Evolutionary conservation across 2,329 filamentous ascomycete genomes (phyloP).

Genomic region (Neurospora sp.): DNA sequence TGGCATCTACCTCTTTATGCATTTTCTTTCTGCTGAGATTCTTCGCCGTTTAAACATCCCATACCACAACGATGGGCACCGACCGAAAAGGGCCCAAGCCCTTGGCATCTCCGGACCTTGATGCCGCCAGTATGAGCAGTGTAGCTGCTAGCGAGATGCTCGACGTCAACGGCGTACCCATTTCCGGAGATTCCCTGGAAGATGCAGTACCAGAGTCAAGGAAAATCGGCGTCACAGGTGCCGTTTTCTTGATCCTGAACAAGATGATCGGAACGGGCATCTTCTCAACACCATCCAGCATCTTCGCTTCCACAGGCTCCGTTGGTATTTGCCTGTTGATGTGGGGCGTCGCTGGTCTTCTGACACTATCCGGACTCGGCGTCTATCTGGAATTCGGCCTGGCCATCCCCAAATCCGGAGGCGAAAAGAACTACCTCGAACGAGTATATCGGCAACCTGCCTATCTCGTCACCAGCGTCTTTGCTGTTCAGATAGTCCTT

Average conservation of each 20-base stretch:
- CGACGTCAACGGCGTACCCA: constrained; percentile 1
- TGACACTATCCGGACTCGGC: constrained; percentile 48
- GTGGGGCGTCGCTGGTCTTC: constrained; percentile 27
- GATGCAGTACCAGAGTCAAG: constrained; percentile 30
- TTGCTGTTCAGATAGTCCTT: constrained; percentile 51
- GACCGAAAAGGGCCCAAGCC: neutral
- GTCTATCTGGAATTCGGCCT: constrained; percentile 57
- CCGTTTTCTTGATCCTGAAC: constrained; percentile 45
- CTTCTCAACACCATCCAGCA: constrained; percentile 44
- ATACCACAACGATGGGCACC: neutral
- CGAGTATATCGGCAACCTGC: constrained; percentile 48
- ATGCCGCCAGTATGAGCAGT: neutral
- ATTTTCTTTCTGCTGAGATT: too few species aligned
- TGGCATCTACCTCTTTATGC: neutral
- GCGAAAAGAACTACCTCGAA: constrained; percentile 58
- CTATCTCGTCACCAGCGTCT: constrained; percentile 47
- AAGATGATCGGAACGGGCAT: constrained; percentile 51
- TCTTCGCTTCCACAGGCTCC: constrained; percentile 43
- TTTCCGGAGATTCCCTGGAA: constrained; percentile 7
- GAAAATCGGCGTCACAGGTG: constrained; percentile 42
- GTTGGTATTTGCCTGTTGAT: constrained; percentile 35
- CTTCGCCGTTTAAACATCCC: neutral
- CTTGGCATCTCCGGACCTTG: neutral
- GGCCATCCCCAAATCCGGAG: constrained; percentile 52
- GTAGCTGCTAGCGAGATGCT: constrained; percentile 1